Evolutionary conservation across 2,329 filamentous ascomycete genomes (phyloP).

Genomic region (Pseudopyricularia javanii): DNA sequence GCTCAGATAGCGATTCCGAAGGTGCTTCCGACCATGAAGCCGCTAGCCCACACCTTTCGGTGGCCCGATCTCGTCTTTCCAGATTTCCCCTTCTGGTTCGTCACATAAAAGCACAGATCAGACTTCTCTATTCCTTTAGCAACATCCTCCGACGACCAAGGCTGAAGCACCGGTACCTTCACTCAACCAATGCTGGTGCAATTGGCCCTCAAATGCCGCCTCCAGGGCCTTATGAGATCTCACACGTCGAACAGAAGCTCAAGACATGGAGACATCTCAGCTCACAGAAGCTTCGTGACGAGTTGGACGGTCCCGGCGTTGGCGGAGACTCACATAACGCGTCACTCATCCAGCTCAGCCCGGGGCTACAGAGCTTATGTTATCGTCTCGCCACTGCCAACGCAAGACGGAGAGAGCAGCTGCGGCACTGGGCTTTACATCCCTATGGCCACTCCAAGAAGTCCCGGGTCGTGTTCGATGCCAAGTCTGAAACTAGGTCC

Average conservation of each 20-base stretch:
- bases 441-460: background rate
- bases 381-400: conserved; percentile 1
- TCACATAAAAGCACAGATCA: background rate
- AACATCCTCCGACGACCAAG: background rate
- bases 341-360: background rate
- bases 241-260: background rate
- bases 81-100: background rate
- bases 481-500: background rate
- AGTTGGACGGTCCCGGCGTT: background rate
- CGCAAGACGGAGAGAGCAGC: conserved; percentile 3
- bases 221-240: background rate
- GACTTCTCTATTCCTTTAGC: background rate
- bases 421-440: background rate
- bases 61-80: background rate
- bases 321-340: background rate
- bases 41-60: background rate
- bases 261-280: background rate
- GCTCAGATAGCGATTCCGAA: background rate
- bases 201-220: background rate
- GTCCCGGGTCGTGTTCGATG: background rate
- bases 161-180: background rate
- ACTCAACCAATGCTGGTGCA: background rate
- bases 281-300: background rate
- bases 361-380: background rate
- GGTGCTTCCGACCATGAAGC: background rate